Evolutionary conservation across 139 green algal genomes (phyloP).

Genomic region (Chlamydomonas sp.): DNA sequence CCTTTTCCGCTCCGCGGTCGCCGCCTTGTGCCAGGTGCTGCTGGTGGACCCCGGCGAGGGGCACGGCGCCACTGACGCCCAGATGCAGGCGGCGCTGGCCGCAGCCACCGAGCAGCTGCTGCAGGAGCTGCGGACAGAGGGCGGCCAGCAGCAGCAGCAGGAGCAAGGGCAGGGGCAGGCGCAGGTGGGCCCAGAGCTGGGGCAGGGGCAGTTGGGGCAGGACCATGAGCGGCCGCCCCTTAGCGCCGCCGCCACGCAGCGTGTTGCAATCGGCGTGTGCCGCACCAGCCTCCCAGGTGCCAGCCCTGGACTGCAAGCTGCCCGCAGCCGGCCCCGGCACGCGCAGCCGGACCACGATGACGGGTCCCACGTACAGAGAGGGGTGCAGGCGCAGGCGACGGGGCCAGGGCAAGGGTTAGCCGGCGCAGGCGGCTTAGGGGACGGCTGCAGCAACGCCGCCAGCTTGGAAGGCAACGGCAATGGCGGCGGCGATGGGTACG

Average conservation of each 20-base stretch:
- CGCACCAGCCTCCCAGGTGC: too few relatives aligned
- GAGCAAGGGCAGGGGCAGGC: slow-evolving; percentile 17
- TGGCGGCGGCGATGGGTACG: neutral
- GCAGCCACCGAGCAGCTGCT: neutral
- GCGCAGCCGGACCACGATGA: neutral
- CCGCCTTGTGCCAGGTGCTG: neutral
- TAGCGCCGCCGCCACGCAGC: neutral
- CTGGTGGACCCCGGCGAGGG: slow-evolving; percentile 17
- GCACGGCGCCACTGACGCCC: too few relatives aligned
- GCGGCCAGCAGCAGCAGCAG: slow-evolving; percentile 27
- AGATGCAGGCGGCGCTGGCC: too few relatives aligned
- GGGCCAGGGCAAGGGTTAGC: neutral
- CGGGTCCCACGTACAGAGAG: neutral
- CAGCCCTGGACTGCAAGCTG: neutral
- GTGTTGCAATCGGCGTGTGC: neutral
- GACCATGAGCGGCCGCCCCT: slow-evolving; percentile 15
- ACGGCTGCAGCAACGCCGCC: neutral
- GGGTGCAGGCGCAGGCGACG: neutral
- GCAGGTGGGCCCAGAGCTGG: slow-evolving; percentile 5
- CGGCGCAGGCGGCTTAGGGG: neutral
- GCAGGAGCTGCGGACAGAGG: neutral
- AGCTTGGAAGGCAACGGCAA: neutral
- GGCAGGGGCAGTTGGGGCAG: slow-evolving; percentile 17
- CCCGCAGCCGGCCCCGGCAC: neutral
- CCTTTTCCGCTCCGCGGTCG: too few relatives aligned